Evolutionary conservation across 768 basidiomycete species (phyloP).

Genomic region (Termitomyces sp.): DNA sequence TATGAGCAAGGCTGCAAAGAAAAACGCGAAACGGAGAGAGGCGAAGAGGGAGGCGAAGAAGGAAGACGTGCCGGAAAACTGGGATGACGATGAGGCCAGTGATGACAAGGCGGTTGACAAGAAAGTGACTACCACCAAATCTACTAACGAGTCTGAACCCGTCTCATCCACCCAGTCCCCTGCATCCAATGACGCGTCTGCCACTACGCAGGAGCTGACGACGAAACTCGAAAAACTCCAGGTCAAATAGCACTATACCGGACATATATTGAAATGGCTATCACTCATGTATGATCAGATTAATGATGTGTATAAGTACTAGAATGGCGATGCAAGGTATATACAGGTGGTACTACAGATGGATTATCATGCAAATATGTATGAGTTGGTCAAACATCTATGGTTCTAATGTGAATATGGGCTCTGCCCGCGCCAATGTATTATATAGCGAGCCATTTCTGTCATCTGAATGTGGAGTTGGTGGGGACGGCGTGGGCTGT

Average conservation of each 20-base stretch:
- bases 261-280: conserved; percentile 2
- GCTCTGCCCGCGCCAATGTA: neutral
- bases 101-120: conserved; percentile 7
- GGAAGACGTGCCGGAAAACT: conserved; percentile 62
- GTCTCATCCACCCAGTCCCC: conserved; percentile 4
- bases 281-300: conserved; percentile 8
- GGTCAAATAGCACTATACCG: conserved; percentile 34
- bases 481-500: conserved; percentile 20
- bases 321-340: conserved; percentile 19
- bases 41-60: conserved; percentile 54
- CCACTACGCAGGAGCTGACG: conserved; percentile 28
- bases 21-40: conserved; percentile 75
- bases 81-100: conserved; percentile 71
- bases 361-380: conserved; percentile 37
- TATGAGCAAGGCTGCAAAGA: conserved; percentile 77
- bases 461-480: conserved; percentile 24
- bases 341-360: conserved; percentile 27
- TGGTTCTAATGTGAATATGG: conserved; percentile 2
- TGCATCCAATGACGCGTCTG: conserved; percentile 9
- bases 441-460: conserved; percentile 28
- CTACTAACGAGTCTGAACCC: neutral
- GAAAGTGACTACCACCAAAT: neutral
- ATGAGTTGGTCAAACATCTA: conserved; percentile 9
- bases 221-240: conserved; percentile 53
- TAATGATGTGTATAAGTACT: conserved; percentile 14